phyloP scores from a whole-genome alignment of 1,284 basidiomycete species.

The Wallemia ichthyophaga region DNA sequence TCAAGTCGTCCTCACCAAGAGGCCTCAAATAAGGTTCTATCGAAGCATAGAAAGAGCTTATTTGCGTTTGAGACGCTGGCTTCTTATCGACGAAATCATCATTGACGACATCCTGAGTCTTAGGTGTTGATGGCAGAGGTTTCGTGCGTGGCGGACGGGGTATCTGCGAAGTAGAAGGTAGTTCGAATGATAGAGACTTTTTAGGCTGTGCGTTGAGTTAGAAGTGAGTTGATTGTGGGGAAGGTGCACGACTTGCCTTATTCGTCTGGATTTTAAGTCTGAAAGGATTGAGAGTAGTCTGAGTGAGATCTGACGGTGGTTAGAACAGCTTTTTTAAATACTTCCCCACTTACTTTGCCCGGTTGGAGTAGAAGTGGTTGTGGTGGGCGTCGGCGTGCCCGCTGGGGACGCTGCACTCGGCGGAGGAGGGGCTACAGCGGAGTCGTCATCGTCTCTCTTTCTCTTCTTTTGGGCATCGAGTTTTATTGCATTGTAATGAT shows the following conservation, averaged over 20 bases:
- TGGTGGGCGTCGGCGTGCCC: neutral
- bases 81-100: neutral
- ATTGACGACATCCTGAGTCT: neutral
- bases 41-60: neutral
- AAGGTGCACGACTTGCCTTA: neutral
- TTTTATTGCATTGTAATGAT: neutral
- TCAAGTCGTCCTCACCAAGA: constrained; percentile 1
- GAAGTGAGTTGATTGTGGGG: neutral
- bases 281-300: neutral
- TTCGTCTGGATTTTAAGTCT: neutral
- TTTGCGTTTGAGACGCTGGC: neutral
- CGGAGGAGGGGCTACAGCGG: neutral
- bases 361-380: neutral
- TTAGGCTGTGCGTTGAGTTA: neutral
- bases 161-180: neutral
- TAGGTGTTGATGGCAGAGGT: neutral
- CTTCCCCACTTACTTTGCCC: neutral
- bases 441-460: neutral
- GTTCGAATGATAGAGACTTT: neutral
- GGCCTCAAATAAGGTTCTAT: neutral
- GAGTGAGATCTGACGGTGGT: neutral
- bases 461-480: neutral
- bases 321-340: neutral
- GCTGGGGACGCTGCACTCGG: neutral
- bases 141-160: neutral